phyloP scores from a whole-genome alignment of 2,329 filamentous ascomycete species.

The Xylariaceae sp. region DNA sequence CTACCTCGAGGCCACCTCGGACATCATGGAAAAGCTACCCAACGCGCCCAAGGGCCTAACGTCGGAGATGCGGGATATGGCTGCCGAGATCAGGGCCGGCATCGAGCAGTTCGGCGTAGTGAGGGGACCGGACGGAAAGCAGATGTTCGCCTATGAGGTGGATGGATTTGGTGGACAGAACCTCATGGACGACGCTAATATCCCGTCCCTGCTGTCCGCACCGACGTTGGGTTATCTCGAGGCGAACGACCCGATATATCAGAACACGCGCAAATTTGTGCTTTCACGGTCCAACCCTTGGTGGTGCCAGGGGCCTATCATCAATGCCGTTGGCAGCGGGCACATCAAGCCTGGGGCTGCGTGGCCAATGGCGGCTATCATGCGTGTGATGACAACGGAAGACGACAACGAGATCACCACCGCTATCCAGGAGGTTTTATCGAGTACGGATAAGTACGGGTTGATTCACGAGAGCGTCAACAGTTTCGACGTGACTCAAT shows the following conservation, averaged over 20 bases:
- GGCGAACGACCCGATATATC: constrained; percentile 61
- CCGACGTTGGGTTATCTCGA: constrained; percentile 60
- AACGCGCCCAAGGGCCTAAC: constrained; percentile 42
- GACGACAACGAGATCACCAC: constrained; percentile 68
- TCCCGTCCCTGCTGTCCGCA: constrained; percentile 61
- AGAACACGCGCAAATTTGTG: constrained; percentile 75
- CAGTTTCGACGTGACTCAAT: constrained; percentile 51
- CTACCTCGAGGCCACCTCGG: constrained; percentile 51
- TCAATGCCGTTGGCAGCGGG: constrained; percentile 68
- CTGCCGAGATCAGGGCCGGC: constrained; percentile 60
- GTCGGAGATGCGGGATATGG: constrained; percentile 52
- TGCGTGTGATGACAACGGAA: constrained; percentile 55
- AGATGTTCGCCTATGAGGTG: constrained; percentile 74
- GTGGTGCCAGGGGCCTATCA: constrained; percentile 61
- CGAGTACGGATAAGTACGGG: constrained; percentile 67
- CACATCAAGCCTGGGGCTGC: constrained; percentile 58
- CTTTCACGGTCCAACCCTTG: constrained; percentile 75
- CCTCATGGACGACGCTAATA: constrained; percentile 70
- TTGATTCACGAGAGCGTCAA: constrained; percentile 78
- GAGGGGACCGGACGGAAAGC: constrained; percentile 24
- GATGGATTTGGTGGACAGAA: constrained; percentile 66
- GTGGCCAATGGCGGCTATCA: constrained; percentile 55
- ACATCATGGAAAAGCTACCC: constrained; percentile 43
- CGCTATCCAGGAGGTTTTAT: constrained; percentile 61
- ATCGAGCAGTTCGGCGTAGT: constrained; percentile 70